Evolutionary conservation across 176 grass and related monocot species (phyloP).

Genomic region (Musa troglodytarum): DNA sequence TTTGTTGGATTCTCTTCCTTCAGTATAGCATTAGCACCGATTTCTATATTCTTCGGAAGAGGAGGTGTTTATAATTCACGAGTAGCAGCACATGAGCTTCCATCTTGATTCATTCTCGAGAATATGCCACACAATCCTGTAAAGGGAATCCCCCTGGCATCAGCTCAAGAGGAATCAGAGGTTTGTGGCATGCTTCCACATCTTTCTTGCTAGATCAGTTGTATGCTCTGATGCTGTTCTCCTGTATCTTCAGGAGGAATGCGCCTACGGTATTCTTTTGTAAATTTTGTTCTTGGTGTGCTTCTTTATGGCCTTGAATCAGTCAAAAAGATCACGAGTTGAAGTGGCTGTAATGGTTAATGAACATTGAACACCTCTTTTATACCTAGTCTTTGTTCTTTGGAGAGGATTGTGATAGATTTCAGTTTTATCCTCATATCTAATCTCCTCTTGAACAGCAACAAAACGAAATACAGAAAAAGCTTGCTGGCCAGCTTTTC

Average conservation of each 20-base stretch:
- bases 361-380: too few species aligned
- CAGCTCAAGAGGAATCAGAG: not conserved
- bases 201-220: not conserved
- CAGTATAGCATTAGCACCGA: not conserved
- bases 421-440: too few species aligned
- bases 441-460: too few species aligned
- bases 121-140: not conserved
- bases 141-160: not conserved
- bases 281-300: not conserved
- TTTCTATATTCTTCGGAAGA: not conserved
- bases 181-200: not conserved
- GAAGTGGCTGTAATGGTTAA: too few species aligned
- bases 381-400: too few species aligned
- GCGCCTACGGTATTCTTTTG: not conserved
- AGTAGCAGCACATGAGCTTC: not conserved
- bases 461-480: too few species aligned
- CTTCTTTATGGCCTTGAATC: not conserved
- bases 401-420: too few species aligned
- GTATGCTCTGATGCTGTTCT: not conserved
- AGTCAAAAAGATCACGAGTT: too few species aligned
- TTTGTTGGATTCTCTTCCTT: not conserved
- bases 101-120: not conserved
- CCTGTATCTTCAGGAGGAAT: not conserved
- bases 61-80: not conserved
- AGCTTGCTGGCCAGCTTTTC: too few species aligned